Conservation (phyloP, 257 asterid genomes). For the Cinchona pubescens region DNA sequence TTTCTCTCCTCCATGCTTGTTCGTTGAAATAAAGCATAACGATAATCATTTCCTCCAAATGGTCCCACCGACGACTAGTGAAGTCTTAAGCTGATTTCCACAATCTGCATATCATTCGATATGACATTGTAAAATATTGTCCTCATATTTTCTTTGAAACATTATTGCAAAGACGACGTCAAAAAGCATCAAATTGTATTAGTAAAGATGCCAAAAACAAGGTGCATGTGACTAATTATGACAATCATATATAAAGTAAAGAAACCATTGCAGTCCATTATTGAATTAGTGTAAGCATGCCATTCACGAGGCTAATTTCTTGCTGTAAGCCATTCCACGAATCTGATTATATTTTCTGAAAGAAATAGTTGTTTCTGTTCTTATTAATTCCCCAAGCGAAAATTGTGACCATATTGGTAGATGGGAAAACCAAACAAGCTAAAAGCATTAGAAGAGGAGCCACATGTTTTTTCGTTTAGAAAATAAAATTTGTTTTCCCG, state of each 20-base stretch:
- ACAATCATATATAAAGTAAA: background rate
- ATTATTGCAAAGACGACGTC: background rate
- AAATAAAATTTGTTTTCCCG: no score
- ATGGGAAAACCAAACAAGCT: background rate
- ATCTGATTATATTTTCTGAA: no score
- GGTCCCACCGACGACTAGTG: conserved; percentile 45
- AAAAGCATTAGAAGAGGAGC: no score
- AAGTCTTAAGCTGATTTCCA: conserved; percentile 22
- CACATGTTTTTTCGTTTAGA: no score
- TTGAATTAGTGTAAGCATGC: background rate
- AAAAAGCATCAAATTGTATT: background rate
- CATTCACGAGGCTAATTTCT: background rate
- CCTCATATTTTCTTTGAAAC: no score
- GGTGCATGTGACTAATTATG: background rate
- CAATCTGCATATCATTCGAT: conserved; percentile 27
- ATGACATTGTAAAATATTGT: background rate
- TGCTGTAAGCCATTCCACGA: background rate
- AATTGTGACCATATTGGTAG: background rate
- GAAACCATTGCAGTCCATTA: background rate
- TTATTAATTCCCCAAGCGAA: background rate
- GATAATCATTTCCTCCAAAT: conserved; percentile 59
- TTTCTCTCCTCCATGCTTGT: conserved; percentile 7
- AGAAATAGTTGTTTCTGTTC: background rate
- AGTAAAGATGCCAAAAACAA: background rate
- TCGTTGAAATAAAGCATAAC: conserved; percentile 20